Base-by-base conservation (phyloP, 2,329 filamentous ascomycete species). In the Colletotrichum sp. region DNA sequence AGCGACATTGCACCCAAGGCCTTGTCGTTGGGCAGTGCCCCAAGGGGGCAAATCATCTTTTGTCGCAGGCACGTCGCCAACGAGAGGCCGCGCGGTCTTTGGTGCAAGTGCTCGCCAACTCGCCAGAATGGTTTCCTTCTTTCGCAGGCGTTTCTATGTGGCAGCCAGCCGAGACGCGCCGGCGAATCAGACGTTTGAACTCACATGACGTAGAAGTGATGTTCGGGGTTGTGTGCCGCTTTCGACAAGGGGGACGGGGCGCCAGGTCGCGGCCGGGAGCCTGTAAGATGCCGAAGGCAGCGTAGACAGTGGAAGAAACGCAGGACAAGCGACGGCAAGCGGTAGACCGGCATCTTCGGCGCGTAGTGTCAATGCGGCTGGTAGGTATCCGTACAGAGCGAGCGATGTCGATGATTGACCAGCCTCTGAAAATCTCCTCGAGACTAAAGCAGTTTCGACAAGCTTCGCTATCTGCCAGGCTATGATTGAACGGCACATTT, bases 171-270 rank as follows among this genome's bases (percentile, higher is more conserved):
- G 34, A 55, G 43, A 59, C 36, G 34, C 21, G 56, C 26, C 61
- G 43, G 21, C 73, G 58, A 73, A 75, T 73, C 43, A 61, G 7
- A 69, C 30, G 9, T 48, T 32, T 18, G n/a, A 8, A 18, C 16
- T n/a, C 28, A 30, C 43, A 73, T 75, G 73, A 75, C 73, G 69
- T 75, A 75, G 28, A 14, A 38, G 58, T 65, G 69, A 59, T 73
- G 18, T 18, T 73, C 69, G 73, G 73, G 63, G 73, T 69, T n/a
- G 28, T 75, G 65, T 67, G 69, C 63, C 63, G 63, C 63, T 32
- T 73, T 32, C 64, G 63, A 73, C 63, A 69, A 64, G 56, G 61
- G 55, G 69, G 21, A 73, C 63, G 69, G 59, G 36, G 63, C 34
- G 69, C 72, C 63, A 64, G 48, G 28, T 34, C 28, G 21, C 62